Percentiles rank a stretch among this genome's conserved stretches.
Evolutionary conservation across 1,284 basidiomycete genomes (phyloP).

Genomic region (Neolentinus lepideus): DNA sequence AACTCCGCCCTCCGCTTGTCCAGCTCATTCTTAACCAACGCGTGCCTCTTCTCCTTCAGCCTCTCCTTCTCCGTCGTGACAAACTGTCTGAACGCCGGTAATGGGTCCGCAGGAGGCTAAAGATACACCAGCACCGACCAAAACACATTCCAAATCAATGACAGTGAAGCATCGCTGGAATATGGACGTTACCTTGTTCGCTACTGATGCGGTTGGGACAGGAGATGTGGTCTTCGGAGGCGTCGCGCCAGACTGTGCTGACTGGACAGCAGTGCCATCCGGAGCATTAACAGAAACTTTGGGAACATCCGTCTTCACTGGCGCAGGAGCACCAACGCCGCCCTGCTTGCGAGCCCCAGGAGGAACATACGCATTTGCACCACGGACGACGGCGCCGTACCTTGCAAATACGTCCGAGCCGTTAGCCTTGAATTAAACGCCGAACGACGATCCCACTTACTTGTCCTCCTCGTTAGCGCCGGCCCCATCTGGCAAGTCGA

Average conservation of each 20-base stretch:
- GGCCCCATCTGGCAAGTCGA: slow-evolving; percentile 58
- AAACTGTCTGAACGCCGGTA: slow-evolving; percentile 83
- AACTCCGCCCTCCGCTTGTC: slow-evolving; percentile 89
- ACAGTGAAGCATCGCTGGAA: neutral
- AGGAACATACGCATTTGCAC: slow-evolving; percentile 88
- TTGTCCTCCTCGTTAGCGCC: slow-evolving; percentile 93
- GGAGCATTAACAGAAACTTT: slow-evolving; percentile 68
- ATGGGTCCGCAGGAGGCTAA: slow-evolving; percentile 58
- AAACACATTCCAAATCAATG: neutral
- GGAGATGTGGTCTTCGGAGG: slow-evolving; percentile 42
- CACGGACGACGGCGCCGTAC: slow-evolving; percentile 89
- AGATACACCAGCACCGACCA: slow-evolving; percentile 2
- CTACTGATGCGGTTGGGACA: slow-evolving; percentile 39
- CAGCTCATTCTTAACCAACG: slow-evolving; percentile 88
- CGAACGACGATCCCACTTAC: slow-evolving; percentile 35
- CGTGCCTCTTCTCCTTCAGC: slow-evolving; percentile 85
- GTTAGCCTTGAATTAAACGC: neutral
- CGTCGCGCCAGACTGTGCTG: slow-evolving; percentile 25
- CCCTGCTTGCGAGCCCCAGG: slow-evolving; percentile 66
- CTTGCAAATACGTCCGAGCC: slow-evolving; percentile 31
- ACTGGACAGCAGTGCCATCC: slow-evolving; percentile 41
- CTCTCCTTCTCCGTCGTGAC: slow-evolving; percentile 86
- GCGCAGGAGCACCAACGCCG: slow-evolving; percentile 13
- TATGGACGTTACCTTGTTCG: slow-evolving; percentile 13
- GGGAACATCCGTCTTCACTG: slow-evolving; percentile 46